Percentiles rank a stretch among this genome's conserved stretches.
Conservation (phyloP, 139 green algal genomes). For the Tetraselmis chui region DNA sequence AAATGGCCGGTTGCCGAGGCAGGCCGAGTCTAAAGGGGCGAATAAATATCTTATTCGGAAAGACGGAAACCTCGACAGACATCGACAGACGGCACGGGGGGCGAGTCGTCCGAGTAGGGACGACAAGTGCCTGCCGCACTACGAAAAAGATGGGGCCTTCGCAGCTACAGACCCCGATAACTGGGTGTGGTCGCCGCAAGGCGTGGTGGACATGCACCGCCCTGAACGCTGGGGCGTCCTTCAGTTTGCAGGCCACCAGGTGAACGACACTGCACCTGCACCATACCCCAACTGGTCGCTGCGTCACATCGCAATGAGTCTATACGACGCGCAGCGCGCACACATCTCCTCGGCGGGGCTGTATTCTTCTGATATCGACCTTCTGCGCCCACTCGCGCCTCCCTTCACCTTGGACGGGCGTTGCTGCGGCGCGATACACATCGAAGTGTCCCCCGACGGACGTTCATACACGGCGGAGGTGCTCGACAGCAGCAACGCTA, state of each 20-base stretch:
- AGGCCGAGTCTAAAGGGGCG: no score
- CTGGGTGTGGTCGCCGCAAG: conserved; percentile 30
- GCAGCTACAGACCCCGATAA: conserved; percentile 8
- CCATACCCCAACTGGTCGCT: neutral
- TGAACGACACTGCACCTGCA: neutral
- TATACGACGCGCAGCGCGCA: neutral
- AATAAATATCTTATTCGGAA: no score
- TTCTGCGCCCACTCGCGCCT: neutral
- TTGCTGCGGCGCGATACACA: neutral
- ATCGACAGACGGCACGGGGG: no score
- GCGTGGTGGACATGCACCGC: conserved; percentile 27
- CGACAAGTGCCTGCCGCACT: neutral
- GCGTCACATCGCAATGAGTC: neutral
- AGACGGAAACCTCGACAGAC: no score
- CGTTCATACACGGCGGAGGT: neutral
- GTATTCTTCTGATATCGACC: neutral
- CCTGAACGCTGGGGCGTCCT: conserved; percentile 27
- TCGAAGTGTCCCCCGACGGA: neutral
- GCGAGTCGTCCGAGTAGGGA: no score
- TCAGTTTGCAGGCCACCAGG: conserved; percentile 10
- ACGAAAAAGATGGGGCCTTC: neutral
- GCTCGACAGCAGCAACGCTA: neutral
- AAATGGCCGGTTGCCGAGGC: no score
- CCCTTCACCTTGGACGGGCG: neutral
- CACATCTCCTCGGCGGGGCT: neutral